Percentiles rank a stretch among this genome's conserved stretches.
phyloP scores from a whole-genome alignment of 164 flowering plant species.

The Stephania yunnanensis region DNA sequence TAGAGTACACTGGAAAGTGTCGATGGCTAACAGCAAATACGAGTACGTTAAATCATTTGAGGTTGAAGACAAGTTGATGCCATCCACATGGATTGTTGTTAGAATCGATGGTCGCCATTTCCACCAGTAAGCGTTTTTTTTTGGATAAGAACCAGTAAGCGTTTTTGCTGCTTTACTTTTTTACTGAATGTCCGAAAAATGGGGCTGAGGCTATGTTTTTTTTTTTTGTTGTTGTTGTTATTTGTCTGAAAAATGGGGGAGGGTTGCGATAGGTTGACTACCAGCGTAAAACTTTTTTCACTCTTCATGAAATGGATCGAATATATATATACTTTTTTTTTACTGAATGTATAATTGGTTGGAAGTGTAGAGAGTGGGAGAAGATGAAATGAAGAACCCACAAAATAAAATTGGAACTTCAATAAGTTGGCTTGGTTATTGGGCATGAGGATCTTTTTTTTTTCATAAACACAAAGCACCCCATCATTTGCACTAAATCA shows the following conservation, averaged over 20 bases:
- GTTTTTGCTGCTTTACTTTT: no score
- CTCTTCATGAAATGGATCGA: no score
- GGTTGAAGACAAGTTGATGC: conserved; percentile 47
- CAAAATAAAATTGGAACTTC: background rate
- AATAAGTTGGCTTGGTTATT: background rate
- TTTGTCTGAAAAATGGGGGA: no score
- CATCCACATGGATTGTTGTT: conserved; percentile 67
- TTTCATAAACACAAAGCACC: no score
- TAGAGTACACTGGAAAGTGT: background rate
- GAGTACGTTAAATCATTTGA: conserved; percentile 10
- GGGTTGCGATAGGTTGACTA: no score
- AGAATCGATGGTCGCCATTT: conserved; percentile 85
- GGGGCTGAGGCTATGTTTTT: no score
- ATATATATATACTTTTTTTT: background rate
- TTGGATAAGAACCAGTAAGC: background rate
- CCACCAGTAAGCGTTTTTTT: conserved; percentile 41
- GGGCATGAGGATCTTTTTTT: background rate
- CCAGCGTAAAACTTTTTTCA: no score
- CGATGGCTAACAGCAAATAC: conserved; percentile 5
- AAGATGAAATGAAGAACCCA: background rate
- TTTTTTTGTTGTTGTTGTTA: no score
- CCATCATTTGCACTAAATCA: no score
- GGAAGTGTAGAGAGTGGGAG: background rate
- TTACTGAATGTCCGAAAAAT: no score
- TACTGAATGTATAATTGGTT: background rate